Evolutionary conservation across 768 basidiomycete species (phyloP), one percentile per base, ranked within the genome.

Genomic region (Leccinellum albellum): DNA sequence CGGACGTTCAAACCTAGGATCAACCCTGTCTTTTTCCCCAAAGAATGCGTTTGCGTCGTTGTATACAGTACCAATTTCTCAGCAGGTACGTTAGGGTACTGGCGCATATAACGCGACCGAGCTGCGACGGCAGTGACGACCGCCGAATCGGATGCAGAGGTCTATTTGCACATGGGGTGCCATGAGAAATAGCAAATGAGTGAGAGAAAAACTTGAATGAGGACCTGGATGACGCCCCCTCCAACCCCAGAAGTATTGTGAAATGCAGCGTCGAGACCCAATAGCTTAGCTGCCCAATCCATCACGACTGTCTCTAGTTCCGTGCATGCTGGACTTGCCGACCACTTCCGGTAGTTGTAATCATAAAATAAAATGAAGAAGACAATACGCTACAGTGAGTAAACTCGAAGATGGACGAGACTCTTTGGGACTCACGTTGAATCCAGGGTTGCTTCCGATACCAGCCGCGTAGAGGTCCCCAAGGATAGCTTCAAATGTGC

Each of bases 1-100:
- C 86, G 81, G 23, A 88, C 88, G 28, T 79, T 73, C 21, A 97
- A 70, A 0, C 94, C 94, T 5, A 98, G 79, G 12, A 98, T 79
- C 17, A 91, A 70, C 0, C 85, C 94, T 7, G 94, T 89, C 63
- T 88, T 88, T 31, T 82, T 74, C 0, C 91, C 94, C 1, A 95
- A 74, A 1, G 90, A 92, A 70, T 96, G 94, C 0, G 94, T 97
- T 69, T 96, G 91, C 0, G 91, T 89, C 1, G 92, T 94, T 0
- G 87, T 88, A 64, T 97, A 95, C 31, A 98, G 81, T 5, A 97
- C 79, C 14, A 98, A 75, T 23, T 86, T 78, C 56, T 85, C 82
- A 5, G 79, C 61, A 14, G 76, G 71, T 20, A 73, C 68, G 13
- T 78, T 73, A 3, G 86, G 84, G 60, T 87, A 72, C 47, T 70